Evolutionary conservation across 495 filamentous ascomycete species (phyloP).

Genomic region (Pseudomonodictys pantanalensis): DNA sequence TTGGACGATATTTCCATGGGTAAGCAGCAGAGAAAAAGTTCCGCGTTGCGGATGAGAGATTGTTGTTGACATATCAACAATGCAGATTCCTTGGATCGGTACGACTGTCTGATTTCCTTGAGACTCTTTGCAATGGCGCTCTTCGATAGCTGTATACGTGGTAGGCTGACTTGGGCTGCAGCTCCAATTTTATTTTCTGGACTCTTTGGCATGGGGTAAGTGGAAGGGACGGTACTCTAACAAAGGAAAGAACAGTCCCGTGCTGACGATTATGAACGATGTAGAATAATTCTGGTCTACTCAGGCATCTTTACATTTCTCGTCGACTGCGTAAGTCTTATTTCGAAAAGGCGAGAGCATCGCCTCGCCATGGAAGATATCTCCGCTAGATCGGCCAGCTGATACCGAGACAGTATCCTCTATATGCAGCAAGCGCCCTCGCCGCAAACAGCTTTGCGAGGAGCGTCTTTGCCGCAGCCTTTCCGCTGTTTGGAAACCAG

Average conservation of each 20-base stretch:
- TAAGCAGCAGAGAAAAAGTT: constrained; percentile 25
- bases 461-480: constrained; percentile 77
- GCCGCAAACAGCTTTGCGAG: constrained; percentile 84
- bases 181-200: constrained; percentile 6
- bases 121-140: constrained; percentile 11
- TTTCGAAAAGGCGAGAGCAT: constrained; percentile 31
- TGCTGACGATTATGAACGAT: constrained; percentile 13
- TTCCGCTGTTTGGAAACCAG: constrained; percentile 64
- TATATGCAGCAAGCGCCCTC: constrained; percentile 80
- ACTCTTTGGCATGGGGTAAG: constrained; percentile 20
- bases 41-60: constrained; percentile 9
- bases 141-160: neutral
- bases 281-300: constrained; percentile 48
- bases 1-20: constrained; percentile 40
- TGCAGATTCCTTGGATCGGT: constrained; percentile 36
- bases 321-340: constrained; percentile 54
- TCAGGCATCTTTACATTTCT: constrained; percentile 88
- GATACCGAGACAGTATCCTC: constrained; percentile 51
- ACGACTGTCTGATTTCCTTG: constrained; percentile 3
- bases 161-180: constrained; percentile 48
- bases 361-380: neutral
- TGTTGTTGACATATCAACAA: constrained; percentile 12
- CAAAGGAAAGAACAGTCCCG: constrained; percentile 13
- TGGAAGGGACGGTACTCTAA: constrained; percentile 13
- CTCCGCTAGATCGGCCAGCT: constrained; percentile 12